Conservation (phyloP, 495 filamentous ascomycete species). For the Cercophora scortea region DNA sequence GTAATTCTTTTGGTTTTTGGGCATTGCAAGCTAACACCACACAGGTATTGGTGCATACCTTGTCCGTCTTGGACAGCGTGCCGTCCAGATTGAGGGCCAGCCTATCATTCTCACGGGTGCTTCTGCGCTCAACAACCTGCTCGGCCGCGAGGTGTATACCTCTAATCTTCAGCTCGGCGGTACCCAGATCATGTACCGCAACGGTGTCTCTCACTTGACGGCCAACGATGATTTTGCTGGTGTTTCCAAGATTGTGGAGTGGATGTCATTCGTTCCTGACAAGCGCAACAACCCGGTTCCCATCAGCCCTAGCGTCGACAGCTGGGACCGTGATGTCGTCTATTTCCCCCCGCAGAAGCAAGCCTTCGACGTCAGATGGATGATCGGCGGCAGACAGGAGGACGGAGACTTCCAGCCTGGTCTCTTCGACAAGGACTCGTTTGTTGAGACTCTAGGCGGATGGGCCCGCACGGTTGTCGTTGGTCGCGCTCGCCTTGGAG, state of each 20-base stretch:
- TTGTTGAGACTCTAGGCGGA: constrained; percentile 91
- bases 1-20: background rate
- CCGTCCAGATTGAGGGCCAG: constrained; percentile 97
- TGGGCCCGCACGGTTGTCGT: constrained; percentile 97
- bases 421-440: constrained; percentile 93
- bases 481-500: constrained; percentile 91
- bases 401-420: constrained; percentile 68
- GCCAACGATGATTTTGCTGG: constrained; percentile 96
- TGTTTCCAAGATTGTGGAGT: constrained; percentile 95
- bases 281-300: constrained; percentile 85
- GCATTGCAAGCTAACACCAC: constrained; percentile 15
- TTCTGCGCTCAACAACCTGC: constrained; percentile 93
- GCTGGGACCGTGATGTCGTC: constrained; percentile 85
- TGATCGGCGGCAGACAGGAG: constrained; percentile 85
- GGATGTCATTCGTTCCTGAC: constrained; percentile 94
- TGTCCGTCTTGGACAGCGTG: constrained; percentile 93
- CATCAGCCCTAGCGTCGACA: constrained; percentile 74
- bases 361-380: constrained; percentile 86
- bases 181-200: constrained; percentile 99
- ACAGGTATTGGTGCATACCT: constrained; percentile 93
- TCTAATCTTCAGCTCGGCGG: constrained; percentile 98
- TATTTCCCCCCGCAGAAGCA: constrained; percentile 83
- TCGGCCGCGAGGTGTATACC: constrained; percentile 96
- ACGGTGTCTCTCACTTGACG: constrained; percentile 98
- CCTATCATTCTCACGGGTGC: constrained; percentile 98